Evolutionary conservation across 2,329 filamentous ascomycete species (phyloP).

Genomic region (Aspergillus terreus): DNA sequence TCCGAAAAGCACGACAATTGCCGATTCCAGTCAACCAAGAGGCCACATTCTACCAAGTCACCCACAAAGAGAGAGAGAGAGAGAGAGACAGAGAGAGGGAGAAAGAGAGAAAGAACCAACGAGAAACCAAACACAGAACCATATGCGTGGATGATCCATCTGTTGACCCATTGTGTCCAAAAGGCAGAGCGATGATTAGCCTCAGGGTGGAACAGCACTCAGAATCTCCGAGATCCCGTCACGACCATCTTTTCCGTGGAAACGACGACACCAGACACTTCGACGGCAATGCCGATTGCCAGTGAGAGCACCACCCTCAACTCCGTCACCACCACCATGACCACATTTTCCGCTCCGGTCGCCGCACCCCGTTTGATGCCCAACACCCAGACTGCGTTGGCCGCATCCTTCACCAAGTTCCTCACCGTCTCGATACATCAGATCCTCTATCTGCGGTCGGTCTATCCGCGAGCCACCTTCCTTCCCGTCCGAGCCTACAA

Average conservation of each 20-base stretch:
- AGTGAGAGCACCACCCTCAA: conserved; percentile 37
- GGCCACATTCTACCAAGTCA: background rate
- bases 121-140: background rate
- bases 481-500: conserved; percentile 77
- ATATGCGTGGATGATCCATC: background rate
- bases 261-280: conserved; percentile 28
- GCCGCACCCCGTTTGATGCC: conserved; percentile 41
- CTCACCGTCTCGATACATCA: conserved; percentile 80
- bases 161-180: conserved; percentile 28
- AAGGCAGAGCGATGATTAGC: conserved; percentile 44
- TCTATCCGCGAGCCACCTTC: conserved; percentile 78
- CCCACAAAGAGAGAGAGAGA: background rate
- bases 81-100: background rate
- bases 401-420: conserved; percentile 72
- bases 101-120: background rate
- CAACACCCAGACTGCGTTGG: conserved; percentile 55
- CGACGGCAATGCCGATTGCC: conserved; percentile 38
- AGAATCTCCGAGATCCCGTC: conserved; percentile 38
- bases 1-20: background rate
- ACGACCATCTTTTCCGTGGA: conserved; percentile 33
- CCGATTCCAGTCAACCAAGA: background rate
- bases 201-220: conserved; percentile 41
- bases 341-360: conserved; percentile 38
- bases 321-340: conserved; percentile 34
- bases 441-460: conserved; percentile 73